These are phyloP conservation scores for Coleophoma eucalyptorum DNA, from an alignment of 2,329 filamentous ascomycete species.

Conservation along the genomic window DNA sequence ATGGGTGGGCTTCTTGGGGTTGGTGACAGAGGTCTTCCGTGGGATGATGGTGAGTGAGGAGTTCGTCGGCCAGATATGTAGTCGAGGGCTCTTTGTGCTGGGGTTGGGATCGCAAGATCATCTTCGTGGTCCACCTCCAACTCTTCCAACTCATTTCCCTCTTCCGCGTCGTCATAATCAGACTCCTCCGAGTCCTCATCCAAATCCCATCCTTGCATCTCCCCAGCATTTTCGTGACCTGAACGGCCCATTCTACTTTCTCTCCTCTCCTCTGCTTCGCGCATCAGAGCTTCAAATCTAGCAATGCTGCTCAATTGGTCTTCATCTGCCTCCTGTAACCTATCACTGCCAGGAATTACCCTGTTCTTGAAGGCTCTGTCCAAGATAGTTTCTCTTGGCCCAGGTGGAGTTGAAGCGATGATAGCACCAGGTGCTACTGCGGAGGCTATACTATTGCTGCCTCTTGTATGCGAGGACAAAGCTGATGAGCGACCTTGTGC, in stretches of 20 bases:
- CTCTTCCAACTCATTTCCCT: constrained; percentile 28
- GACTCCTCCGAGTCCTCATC: constrained; percentile 36
- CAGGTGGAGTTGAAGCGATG: constrained; percentile 35
- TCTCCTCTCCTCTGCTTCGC: constrained; percentile 49
- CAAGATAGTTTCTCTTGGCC: constrained; percentile 60
- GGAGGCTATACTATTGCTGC: constrained; percentile 51
- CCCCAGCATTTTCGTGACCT: constrained; percentile 20
- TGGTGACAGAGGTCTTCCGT: constrained; percentile 16
- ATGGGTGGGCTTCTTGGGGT: constrained; percentile 16
- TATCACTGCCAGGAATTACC: constrained; percentile 57
- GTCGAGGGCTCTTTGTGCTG: constrained; percentile 27
- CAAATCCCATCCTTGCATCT: constrained; percentile 19
- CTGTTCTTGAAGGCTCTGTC: constrained; percentile 63
- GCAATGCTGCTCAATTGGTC: constrained; percentile 63
- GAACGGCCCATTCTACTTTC: constrained; percentile 9
- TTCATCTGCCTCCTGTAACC: constrained; percentile 42
- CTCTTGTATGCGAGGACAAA: constrained; percentile 49
- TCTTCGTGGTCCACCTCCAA: constrained; percentile 11
- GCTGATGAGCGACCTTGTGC: constrained; percentile 56
- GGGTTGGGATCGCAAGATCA: constrained; percentile 20
- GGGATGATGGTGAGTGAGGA: constrained; percentile 8
- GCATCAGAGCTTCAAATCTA: constrained; percentile 63
- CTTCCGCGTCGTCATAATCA: constrained; percentile 30
- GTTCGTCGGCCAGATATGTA: constrained; percentile 26
- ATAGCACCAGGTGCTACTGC: constrained; percentile 36